A percentile compares a stretch with the other conserved stretches of the same genome.
Evolutionary conservation across 2,329 filamentous ascomycete species (phyloP).

Genomic region (Neofusicoccum sp.): DNA sequence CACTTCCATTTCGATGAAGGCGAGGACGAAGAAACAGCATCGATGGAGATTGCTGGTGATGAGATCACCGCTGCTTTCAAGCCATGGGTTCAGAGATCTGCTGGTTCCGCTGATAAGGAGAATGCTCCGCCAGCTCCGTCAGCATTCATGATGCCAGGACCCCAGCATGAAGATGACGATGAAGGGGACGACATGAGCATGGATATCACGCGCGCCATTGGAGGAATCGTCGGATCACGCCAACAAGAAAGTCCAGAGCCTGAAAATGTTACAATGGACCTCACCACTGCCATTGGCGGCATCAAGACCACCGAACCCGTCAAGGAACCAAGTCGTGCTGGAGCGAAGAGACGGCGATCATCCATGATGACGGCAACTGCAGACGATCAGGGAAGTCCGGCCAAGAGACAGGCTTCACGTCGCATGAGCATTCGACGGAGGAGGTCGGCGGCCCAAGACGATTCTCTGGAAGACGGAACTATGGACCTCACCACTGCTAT

Average conservation of each 20-base stretch:
- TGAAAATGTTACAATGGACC: slow-evolving; percentile 55
- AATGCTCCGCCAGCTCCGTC: slow-evolving; percentile 19
- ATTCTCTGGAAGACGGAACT: slow-evolving; percentile 39
- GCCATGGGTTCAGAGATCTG: slow-evolving; percentile 65
- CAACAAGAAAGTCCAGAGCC: slow-evolving; percentile 36
- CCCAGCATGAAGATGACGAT: slow-evolving; percentile 42
- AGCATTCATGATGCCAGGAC: slow-evolving; percentile 21
- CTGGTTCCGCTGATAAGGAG: slow-evolving; percentile 20
- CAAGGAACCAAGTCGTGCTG: slow-evolving; percentile 32
- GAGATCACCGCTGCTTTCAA: slow-evolving; percentile 72
- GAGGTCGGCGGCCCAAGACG: slow-evolving; percentile 34
- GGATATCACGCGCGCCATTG: slow-evolving; percentile 85
- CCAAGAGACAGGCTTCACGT: slow-evolving; percentile 34
- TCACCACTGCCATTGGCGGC: slow-evolving; percentile 55
- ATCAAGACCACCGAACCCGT: slow-evolving; percentile 40
- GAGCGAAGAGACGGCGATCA: slow-evolving; percentile 44
- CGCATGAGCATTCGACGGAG: slow-evolving; percentile 40
- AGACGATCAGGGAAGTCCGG: slow-evolving; percentile 36
- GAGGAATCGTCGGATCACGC: slow-evolving; percentile 65
- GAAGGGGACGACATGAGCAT: slow-evolving; percentile 77
- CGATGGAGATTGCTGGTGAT: slow-evolving; percentile 58
- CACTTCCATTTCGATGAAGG: slow-evolving; percentile 60
- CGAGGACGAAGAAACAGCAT: slow-evolving; percentile 48
- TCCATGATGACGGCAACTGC: slow-evolving; percentile 30
- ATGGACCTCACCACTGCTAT: slow-evolving; percentile 42